phyloP scores from a whole-genome alignment of 1,284 basidiomycete species.

The Moesziomyces parantarcticus region DNA sequence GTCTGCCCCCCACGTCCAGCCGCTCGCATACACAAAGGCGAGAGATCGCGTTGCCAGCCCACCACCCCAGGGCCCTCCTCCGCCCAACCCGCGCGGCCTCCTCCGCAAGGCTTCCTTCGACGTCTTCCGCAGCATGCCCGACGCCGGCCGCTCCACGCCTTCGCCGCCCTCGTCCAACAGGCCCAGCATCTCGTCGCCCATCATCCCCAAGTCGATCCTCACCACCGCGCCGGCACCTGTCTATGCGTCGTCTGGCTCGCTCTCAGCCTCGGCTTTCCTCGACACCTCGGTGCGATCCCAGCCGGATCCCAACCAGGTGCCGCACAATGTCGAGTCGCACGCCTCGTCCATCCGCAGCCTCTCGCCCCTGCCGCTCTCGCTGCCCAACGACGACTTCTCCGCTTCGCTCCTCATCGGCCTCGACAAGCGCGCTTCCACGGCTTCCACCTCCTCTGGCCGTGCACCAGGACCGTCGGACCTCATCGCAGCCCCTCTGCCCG shows the following conservation, averaged over 20 bases:
- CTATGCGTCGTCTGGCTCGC: not conserved
- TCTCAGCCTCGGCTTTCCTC: not conserved
- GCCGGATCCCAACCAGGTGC: conserved; percentile 18
- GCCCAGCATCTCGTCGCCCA: conserved; percentile 33
- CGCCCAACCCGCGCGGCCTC: conserved; percentile 14
- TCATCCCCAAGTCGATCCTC: conserved; percentile 21
- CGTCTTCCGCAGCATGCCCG: conserved; percentile 13
- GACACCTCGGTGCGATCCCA: conserved; percentile 10
- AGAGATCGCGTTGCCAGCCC: conserved; percentile 33
- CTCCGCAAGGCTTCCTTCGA: conserved; percentile 33
- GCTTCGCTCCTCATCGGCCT: conserved; percentile 29
- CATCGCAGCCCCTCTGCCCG: conserved; percentile 12
- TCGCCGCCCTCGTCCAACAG: conserved; percentile 6
- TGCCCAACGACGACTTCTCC: conserved; percentile 21
- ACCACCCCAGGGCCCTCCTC: conserved; percentile 14
- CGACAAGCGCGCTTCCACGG: conserved; percentile 25
- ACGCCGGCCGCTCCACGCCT: conserved; percentile 1
- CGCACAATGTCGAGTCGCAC: conserved; percentile 18
- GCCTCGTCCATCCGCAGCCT: conserved; percentile 20
- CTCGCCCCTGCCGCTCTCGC: conserved; percentile 23
- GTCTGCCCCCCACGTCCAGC: conserved; percentile 18
- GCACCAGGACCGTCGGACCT: conserved; percentile 40
- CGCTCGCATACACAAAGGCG: conserved; percentile 32
- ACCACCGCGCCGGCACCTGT: conserved; percentile 7
- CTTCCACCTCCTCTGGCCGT: conserved; percentile 30